Base-by-base conservation (phyloP, 495 filamentous ascomycete species). In the Podospora conica region DNA sequence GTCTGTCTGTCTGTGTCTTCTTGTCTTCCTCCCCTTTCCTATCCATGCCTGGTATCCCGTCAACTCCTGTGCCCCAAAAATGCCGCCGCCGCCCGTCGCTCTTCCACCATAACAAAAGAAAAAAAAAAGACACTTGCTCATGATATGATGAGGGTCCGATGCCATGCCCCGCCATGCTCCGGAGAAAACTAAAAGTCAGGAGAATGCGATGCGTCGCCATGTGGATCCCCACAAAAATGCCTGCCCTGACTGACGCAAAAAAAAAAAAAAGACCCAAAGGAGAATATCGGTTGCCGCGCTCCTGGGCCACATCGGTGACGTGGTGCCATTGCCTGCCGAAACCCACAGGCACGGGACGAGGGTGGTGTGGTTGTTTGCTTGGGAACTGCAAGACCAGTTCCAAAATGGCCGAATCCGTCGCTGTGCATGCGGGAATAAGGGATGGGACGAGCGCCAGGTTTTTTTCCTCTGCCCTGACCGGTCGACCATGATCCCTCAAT, bases 381-480 rank as follows among this genome's bases (percentile, higher is more conserved):
- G 22, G 55, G 21, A 25, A 64, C 55, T 22, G 21, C 54, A 31
- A 28, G 22, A 23, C 59, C 53, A 63, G 21, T 57, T 56, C 62
- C 48, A 61, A 21, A 29, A 33, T 28, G 53, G 21, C 58, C 31
- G 21, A 48, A 54, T 65, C 67, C 53, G 55, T 66, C 64, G 60
- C 64, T 64, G 54, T 69, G 68, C 68, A 66, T 71, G 66, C 60
- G 69, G 63, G 63, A 65, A 64, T 66, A 68, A 70, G 48, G 63
- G 25, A 48, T 21, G 10, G 25, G 25, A 56, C 55, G n/a, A 58
- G 56, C n/a, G 33, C 33, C 54, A 25, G 22, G 9, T 15, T 24
- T 33, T 23, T 22, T 53, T 15, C 28, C n/a, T 56, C 20, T 57
- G 24, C 10, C 21, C 25, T 57, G 55, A 27, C 63, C 55, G 54